A percentile compares a stretch with the other conserved stretches of the same genome.
Evolutionary conservation across 2,329 filamentous ascomycete genomes (phyloP).

Genomic region (Lachnellula cervina): DNA sequence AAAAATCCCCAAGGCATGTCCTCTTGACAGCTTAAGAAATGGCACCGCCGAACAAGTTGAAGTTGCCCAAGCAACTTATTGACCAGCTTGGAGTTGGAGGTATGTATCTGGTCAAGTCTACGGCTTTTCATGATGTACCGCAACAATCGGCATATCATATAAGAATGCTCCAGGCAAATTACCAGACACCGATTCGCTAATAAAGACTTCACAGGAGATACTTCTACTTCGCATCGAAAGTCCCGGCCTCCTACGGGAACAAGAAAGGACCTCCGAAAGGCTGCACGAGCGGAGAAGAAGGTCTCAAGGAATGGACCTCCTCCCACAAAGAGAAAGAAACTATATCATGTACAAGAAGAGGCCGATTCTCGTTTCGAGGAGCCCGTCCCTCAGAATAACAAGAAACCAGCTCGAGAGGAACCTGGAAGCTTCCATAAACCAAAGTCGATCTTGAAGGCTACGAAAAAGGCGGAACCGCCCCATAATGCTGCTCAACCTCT

Average conservation of each 20-base stretch:
- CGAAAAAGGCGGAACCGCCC: slow-evolving; percentile 19
- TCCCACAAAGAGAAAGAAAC: slow-evolving; percentile 24
- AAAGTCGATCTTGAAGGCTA: slow-evolving; percentile 28
- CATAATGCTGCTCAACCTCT: not conserved
- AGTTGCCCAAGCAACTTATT: slow-evolving; percentile 41
- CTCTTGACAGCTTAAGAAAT: slow-evolving; percentile 5
- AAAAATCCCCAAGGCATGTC: slow-evolving; percentile 5
- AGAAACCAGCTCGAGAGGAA: slow-evolving; percentile 1
- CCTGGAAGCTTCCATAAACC: slow-evolving; percentile 11
- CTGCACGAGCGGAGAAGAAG: slow-evolving; percentile 29
- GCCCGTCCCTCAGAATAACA: not conserved
- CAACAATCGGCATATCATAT: no score
- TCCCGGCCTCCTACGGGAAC: slow-evolving; percentile 12
- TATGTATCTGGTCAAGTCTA: slow-evolving; percentile 4
- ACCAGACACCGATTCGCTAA: not conserved
- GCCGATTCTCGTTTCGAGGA: slow-evolving; percentile 1
- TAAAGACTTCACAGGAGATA: slow-evolving; percentile 11
- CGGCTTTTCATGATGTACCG: no score
- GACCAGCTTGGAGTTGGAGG: slow-evolving; percentile 39
- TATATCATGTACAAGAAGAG: slow-evolving; percentile 11
- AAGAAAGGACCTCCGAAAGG: slow-evolving; percentile 32
- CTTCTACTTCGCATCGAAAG: slow-evolving; percentile 17
- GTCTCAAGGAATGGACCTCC: slow-evolving; percentile 21
- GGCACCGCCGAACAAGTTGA: slow-evolving; percentile 35
- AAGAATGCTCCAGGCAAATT: not conserved